Evolutionary conservation across 2,329 filamentous ascomycete genomes (phyloP), one percentile per base, ranked within the genome.

Genomic region (Akanthomyces lecanii): DNA sequence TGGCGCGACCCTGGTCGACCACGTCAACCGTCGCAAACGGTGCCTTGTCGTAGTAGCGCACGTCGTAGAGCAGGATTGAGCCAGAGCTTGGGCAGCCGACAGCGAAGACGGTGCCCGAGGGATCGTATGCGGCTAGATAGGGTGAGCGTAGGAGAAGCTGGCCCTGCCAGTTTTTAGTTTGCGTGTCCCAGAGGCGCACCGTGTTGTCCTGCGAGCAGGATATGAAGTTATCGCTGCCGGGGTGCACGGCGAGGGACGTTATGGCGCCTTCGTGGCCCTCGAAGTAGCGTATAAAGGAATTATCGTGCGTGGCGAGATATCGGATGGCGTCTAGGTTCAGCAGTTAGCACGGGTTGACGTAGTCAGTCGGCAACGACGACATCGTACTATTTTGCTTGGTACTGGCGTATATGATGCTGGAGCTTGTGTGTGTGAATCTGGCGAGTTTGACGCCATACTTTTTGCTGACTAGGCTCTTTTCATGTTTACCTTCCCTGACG

Each of bases 391-490:
- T 96, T 69, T 96, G 87, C 73, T 97, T 97, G 14, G 95, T 99
- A 73, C 91, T 96, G 58, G 95, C 93, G 72, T 98, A 97, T 64
- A 99, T 88, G 72, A 99, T 92, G 73, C 91, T 93, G 25, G 91
- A 91, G 67, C 88, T 88, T 65, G 94, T 90, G 73, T 98, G 95
- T 1, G 94, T 97, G 75, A 98, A 99, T 69, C 91, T 90, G 44
- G 95, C 95, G 62, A 97, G 84, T 73, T 97, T 95, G 21, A 92
- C 92, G 64, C 95, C 95, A 71, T 99, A 99, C 74, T 99, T 99
- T 73, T 98, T 96, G 77, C 91, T 96, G 58, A 96, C 87, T 53
- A 97, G 83, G 64, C 89, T 89, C 78, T 98, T 98, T 53, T 92
- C 90, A 69, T 92, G 89, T 65, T 90, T 90, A 5, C 95, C 95